A percentile compares a stretch with the other conserved stretches of the same genome.
phyloP scores from a whole-genome alignment of 305 asterid species.

The Andrographis paniculata region DNA sequence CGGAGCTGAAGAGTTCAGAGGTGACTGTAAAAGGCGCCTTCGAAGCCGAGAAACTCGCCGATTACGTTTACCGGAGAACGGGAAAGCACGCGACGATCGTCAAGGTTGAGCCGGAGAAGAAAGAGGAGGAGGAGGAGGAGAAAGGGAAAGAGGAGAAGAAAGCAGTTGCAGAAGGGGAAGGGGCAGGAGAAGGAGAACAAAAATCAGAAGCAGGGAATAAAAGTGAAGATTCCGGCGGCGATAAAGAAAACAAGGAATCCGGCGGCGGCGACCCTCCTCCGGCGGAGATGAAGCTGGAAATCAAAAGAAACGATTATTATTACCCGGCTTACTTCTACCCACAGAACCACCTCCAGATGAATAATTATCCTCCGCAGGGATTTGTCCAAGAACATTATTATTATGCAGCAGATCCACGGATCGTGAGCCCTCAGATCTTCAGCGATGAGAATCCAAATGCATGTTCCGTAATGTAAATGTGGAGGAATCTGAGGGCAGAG shows the following conservation, averaged over 20 bases:
- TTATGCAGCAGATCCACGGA: not conserved
- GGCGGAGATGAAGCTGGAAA: constrained; percentile 27
- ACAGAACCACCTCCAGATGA: constrained; percentile 28
- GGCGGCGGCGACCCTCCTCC: constrained; percentile 9
- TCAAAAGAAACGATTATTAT: constrained; percentile 45
- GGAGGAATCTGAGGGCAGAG: constrained; percentile 21
- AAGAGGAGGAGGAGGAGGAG: constrained; percentile 30
- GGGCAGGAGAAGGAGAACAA: constrained; percentile 20
- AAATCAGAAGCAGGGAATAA: constrained; percentile 23
- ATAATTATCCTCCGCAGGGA: constrained; percentile 30
- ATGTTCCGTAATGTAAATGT: constrained; percentile 62
- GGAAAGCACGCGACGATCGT: constrained; percentile 55
- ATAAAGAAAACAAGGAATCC: constrained; percentile 24
- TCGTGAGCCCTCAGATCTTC: constrained; percentile 50
- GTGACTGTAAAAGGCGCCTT: constrained; percentile 70
- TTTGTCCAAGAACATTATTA: constrained; percentile 36
- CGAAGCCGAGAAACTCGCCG: constrained; percentile 45
- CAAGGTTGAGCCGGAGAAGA: constrained; percentile 60
- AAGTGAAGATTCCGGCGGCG: constrained; percentile 24
- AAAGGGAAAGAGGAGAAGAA: constrained; percentile 19
- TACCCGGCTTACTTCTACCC: constrained; percentile 23
- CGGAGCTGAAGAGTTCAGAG: constrained; percentile 71
- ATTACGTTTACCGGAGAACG: constrained; percentile 52
- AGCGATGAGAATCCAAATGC: constrained; percentile 97
- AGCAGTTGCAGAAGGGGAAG: constrained; percentile 20